Evolutionary conservation across 805 yeast genomes (phyloP).

Genomic region (Myxozyma melibiosi): DNA sequence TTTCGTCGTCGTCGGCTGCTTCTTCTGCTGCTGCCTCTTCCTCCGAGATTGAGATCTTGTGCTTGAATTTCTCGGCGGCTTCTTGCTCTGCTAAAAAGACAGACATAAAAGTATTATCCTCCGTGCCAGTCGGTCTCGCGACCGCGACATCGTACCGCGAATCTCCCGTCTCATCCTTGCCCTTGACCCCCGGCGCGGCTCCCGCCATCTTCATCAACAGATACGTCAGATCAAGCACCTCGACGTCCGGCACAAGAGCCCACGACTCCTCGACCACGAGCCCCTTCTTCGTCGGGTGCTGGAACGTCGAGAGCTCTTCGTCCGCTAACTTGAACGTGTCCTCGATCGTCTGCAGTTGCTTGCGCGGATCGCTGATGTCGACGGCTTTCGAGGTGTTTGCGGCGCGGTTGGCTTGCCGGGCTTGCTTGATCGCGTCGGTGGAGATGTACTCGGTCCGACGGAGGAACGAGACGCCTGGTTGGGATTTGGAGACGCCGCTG

Average conservation of each 20-base stretch:
- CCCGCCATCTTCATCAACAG: constrained; percentile 64
- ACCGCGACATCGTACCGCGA: constrained; percentile 48
- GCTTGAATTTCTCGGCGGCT: constrained; percentile 44
- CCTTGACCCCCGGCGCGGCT: constrained; percentile 44
- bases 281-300: constrained; percentile 77
- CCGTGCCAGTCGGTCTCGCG: constrained; percentile 71
- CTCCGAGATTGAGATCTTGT: constrained; percentile 16
- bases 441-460: constrained; percentile 94
- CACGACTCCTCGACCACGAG: constrained; percentile 75
- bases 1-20: constrained; percentile 50
- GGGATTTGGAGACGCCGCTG: constrained; percentile 35
- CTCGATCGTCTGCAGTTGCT: constrained; percentile 72
- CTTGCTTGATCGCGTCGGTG: constrained; percentile 51
- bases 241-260: constrained; percentile 86
- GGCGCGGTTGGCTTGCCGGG: constrained; percentile 34
- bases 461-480: constrained; percentile 65
- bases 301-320: constrained; percentile 47
- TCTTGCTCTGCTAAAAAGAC: constrained; percentile 55
- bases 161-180: constrained; percentile 40
- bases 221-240: constrained; percentile 81
- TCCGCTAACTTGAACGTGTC: constrained; percentile 66
- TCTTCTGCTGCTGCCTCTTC: constrained; percentile 39
- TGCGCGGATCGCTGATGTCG: constrained; percentile 53
- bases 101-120: constrained; percentile 77
- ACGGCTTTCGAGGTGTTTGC: constrained; percentile 35